phyloP scores from a whole-genome alignment of 2,329 filamentous ascomycete species.

The Aspergillus spinulosporus region DNA sequence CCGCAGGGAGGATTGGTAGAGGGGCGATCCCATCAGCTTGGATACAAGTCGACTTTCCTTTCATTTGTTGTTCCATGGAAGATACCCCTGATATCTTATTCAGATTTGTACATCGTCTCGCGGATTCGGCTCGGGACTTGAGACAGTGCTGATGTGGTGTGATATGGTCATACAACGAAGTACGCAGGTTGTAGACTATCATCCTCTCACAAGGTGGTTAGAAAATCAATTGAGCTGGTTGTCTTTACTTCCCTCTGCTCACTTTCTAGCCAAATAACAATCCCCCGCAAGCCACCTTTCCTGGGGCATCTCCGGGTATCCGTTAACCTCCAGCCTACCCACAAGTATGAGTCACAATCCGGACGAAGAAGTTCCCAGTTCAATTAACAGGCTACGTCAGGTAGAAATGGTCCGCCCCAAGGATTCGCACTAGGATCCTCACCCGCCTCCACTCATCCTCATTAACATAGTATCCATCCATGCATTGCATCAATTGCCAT shows the following conservation, averaged over 20 bases:
- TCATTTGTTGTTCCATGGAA: conserved; percentile 1
- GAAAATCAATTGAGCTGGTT: conserved; percentile 5
- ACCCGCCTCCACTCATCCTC: not conserved
- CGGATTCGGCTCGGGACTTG: not conserved
- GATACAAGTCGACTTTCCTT: conserved; percentile 4
- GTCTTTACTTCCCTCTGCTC: conserved; percentile 1
- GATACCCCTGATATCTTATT: conserved; percentile 15
- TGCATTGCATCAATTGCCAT: not conserved
- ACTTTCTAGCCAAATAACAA: not conserved
- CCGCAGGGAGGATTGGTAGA: not conserved
- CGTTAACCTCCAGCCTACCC: not conserved
- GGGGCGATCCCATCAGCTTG: not conserved
- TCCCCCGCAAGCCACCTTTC: not conserved
- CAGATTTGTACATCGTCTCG: conserved; percentile 13
- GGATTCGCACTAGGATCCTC: not conserved
- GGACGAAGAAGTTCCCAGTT: not conserved
- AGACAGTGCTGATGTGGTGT: not conserved
- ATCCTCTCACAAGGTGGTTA: not conserved
- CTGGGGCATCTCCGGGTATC: not conserved
- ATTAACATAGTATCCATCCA: not conserved
- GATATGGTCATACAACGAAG: not conserved
- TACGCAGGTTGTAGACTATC: conserved; percentile 2
- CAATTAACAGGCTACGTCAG: not conserved
- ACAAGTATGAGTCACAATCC: not conserved
- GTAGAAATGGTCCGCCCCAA: not conserved